Evolutionary conservation across 2,329 filamentous ascomycete species (phyloP).

Genomic region (Colletotrichum spaethianum): DNA sequence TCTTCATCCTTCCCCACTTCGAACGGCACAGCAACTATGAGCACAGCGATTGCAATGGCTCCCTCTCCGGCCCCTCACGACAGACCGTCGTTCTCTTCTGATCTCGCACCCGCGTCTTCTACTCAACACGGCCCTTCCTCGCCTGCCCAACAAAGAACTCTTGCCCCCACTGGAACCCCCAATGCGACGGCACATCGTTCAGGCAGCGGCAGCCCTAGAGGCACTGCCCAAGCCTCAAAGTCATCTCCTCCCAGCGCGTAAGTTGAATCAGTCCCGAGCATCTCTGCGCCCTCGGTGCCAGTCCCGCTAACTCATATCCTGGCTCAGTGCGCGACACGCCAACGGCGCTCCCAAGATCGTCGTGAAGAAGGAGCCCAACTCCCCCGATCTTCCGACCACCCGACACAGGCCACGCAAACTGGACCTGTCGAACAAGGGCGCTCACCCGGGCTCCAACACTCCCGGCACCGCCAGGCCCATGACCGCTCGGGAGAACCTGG

Average conservation of each 20-base stretch:
- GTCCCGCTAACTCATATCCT: conserved; percentile 17
- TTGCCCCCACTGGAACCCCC: conserved; percentile 56
- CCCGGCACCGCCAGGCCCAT: conserved; percentile 79
- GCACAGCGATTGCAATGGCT: conserved; percentile 78
- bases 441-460: conserved; percentile 63
- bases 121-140: conserved; percentile 53
- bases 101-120: conserved; percentile 56
- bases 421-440: conserved; percentile 78
- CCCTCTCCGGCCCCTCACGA: conserved; percentile 78
- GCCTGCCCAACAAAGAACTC: conserved; percentile 61
- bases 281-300: conserved; percentile 28
- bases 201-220: conserved; percentile 69
- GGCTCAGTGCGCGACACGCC: conserved; percentile 65
- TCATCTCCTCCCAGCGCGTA: conserved; percentile 74
- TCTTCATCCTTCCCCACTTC: conserved; percentile 3
- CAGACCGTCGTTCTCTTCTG: conserved; percentile 69
- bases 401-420: conserved; percentile 82
- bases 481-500: conserved; percentile 83
- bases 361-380: conserved; percentile 96
- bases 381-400: conserved; percentile 82
- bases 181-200: conserved; percentile 63
- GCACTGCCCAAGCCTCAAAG: conserved; percentile 58
- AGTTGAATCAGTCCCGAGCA: conserved; percentile 48
- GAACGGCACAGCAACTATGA: conserved; percentile 64
- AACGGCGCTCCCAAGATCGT: conserved; percentile 81